Base-by-base conservation (phyloP, 2,329 filamentous ascomycete genomes). In the Diaporthe vexans region DNA sequence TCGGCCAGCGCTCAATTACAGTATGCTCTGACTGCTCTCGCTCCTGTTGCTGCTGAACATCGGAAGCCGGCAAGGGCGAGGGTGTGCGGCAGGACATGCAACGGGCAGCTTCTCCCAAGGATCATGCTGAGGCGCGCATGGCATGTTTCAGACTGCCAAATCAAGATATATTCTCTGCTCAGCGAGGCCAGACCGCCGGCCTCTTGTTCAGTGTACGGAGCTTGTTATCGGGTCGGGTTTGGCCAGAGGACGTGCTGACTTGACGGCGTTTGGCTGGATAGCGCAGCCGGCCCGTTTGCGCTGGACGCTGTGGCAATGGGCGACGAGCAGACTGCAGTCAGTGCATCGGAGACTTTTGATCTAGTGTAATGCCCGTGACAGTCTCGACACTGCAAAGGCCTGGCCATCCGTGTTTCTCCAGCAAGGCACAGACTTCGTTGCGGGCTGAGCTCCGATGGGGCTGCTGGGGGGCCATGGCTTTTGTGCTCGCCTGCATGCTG, bases 111-210 rank as follows among this genome's bases (percentile, higher is more conserved):
- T 57, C 67, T 40, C 13, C 21, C 29, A 46, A 46, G 29, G 56
- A 10, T 29, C 56, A 29, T 8, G 43, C 46, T 21, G 24, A 51
- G 54, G 56, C 26, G 57, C 37, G 43, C 57, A 52, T 59, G 57
- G 57, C 24, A 54, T 61, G 69, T 72, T 72, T 72, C 69, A 72
- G 57, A 43, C 43, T 46, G 46, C 69, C 56, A 33, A 52, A 71
- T 52, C 56, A 33, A 72, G 57, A 54, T n/a, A 61, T 37, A 21
- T 24, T 33, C n/a, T 24, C 11, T 9, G n/a, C 54, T 17, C 43
- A 57, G 46, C 48, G 46, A 29, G 46, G 46, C 46, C 33, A 29
- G 21, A 43, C 40, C 19, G 37, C 10, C 8, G n/a, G 29, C 40
- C 70, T 26, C 24, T 61, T 21, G 46, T 29, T 13, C 26, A 10